Evolutionary conservation across 2,329 filamentous ascomycete species (phyloP).

Genomic region (Aureobasidium leucospermi): DNA sequence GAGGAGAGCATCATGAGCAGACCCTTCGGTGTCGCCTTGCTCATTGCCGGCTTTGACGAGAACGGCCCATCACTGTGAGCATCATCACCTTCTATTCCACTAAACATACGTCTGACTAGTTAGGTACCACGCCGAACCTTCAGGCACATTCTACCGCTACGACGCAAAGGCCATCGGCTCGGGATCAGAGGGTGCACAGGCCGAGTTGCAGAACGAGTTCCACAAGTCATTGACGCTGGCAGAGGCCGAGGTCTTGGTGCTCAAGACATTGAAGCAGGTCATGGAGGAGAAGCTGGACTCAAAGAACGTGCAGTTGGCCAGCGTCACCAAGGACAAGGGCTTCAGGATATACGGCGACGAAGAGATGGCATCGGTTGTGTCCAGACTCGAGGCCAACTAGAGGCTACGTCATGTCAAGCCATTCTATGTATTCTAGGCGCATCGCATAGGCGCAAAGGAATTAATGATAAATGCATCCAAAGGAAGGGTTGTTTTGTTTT

Average conservation of each 20-base stretch:
- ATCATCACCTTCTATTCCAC: not conserved
- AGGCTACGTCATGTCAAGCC: not conserved
- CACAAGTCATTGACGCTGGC: constrained; percentile 92
- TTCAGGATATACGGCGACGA: constrained; percentile 98
- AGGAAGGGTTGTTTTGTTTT: not conserved
- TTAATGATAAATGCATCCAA: constrained; percentile 12
- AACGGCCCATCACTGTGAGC: constrained; percentile 80
- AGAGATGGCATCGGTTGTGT: constrained; percentile 91
- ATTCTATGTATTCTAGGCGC: constrained; percentile 10
- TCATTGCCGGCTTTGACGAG: constrained; percentile 96
- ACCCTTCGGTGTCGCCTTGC: constrained; percentile 89
- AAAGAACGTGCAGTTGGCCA: constrained; percentile 97
- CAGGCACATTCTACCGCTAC: constrained; percentile 97
- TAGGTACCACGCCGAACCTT: constrained; percentile 93
- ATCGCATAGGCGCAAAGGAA: constrained; percentile 13
- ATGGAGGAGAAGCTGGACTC: constrained; percentile 99
- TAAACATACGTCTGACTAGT: not conserved
- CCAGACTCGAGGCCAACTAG: constrained; percentile 56
- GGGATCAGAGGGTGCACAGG: constrained; percentile 93
- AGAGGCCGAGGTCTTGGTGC: constrained; percentile 88
- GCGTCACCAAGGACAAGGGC: constrained; percentile 93
- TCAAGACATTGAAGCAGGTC: constrained; percentile 98
- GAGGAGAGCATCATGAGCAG: constrained; percentile 93
- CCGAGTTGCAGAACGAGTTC: constrained; percentile 96
- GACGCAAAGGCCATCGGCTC: constrained; percentile 98